Conservation (phyloP, 2,329 filamentous ascomycete species). For the Colletotrichum lentis region DNA sequence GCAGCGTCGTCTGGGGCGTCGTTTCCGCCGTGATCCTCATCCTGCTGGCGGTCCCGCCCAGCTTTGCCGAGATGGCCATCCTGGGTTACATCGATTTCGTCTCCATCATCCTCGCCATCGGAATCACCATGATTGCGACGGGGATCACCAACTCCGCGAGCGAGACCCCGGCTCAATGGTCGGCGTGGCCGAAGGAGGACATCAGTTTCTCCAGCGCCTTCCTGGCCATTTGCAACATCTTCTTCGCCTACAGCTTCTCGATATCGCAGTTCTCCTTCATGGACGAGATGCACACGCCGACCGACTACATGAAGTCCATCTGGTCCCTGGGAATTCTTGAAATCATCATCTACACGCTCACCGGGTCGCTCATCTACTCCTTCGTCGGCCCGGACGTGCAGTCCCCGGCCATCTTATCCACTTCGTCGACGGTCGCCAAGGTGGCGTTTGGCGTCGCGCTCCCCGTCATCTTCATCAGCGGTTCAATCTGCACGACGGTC, state of each 20-base stretch:
- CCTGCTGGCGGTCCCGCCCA: constrained; percentile 56
- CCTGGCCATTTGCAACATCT: constrained; percentile 71
- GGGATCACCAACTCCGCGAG: constrained; percentile 54
- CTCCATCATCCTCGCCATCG: constrained; percentile 70
- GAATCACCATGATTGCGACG: constrained; percentile 72
- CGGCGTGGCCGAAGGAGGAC: constrained; percentile 55
- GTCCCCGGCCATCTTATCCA: constrained; percentile 74
- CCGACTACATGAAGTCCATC: constrained; percentile 63
- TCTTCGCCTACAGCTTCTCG: constrained; percentile 72
- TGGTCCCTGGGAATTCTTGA: constrained; percentile 68
- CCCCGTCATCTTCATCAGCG: constrained; percentile 78
- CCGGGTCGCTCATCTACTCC: constrained; percentile 73
- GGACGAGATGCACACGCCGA: constrained; percentile 62
- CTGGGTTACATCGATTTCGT: constrained; percentile 65
- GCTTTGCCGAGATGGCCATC: constrained; percentile 59
- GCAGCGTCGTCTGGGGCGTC: constrained; percentile 56
- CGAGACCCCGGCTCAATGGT: constrained; percentile 48
- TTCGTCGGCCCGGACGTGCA: constrained; percentile 70
- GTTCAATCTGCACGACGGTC: constrained; percentile 70
- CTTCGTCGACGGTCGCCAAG: constrained; percentile 65
- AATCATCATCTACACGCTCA: constrained; percentile 71
- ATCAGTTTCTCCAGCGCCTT: constrained; percentile 64
- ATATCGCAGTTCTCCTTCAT: constrained; percentile 63
- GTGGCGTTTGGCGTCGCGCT: constrained; percentile 75
- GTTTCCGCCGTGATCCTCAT: constrained; percentile 58